A percentile compares a stretch with the other conserved stretches of the same genome.
Conservation (phyloP, 2,329 filamentous ascomycete species). For the Neopestalotiopsis rosae region DNA sequence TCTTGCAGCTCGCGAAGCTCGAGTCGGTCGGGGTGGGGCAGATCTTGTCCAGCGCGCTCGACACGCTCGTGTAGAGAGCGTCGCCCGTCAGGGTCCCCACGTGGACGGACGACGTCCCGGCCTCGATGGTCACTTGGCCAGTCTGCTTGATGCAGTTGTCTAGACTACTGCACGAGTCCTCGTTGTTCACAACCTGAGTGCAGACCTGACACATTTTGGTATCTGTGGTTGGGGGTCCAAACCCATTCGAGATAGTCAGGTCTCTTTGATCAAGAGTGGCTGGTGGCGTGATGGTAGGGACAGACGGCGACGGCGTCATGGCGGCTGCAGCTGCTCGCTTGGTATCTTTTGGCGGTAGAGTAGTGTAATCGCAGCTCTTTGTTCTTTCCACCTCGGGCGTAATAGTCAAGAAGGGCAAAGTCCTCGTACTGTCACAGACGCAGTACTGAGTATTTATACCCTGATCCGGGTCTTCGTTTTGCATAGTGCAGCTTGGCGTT, state of each 20-base stretch:
- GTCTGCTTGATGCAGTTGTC: conserved; percentile 20
- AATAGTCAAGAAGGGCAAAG: conserved; percentile 20
- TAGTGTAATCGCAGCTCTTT: conserved; percentile 19
- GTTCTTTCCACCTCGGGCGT: conserved; percentile 17
- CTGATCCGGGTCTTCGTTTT: conserved; percentile 22
- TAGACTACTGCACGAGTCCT: conserved; percentile 20
- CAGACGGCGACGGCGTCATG: background rate
- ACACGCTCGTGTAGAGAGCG: conserved; percentile 20
- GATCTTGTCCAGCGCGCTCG: conserved; percentile 19
- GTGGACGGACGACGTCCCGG: conserved; percentile 21
- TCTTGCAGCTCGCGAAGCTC: conserved; percentile 17
- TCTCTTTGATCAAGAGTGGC: conserved; percentile 24
- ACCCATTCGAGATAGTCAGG: conserved; percentile 22
- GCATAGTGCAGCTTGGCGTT: conserved; percentile 18
- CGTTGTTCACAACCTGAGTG: conserved; percentile 21
- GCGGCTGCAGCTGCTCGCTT: conserved; percentile 14
- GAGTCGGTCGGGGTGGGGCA: conserved; percentile 18
- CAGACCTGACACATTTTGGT: conserved; percentile 18
- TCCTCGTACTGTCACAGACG: conserved; percentile 19
- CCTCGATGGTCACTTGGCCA: conserved; percentile 20
- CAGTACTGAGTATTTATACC: conserved; percentile 20
- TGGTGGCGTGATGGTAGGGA: conserved; percentile 12
- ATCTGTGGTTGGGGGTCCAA: conserved; percentile 17
- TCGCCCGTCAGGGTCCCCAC: conserved; percentile 19
- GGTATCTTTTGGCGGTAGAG: conserved; percentile 19